Percentiles rank a stretch among this genome's conserved stretches.
Evolutionary conservation across 31 red algal genomes (phyloP).

Genomic region (Asparagopsis taxiformis): DNA sequence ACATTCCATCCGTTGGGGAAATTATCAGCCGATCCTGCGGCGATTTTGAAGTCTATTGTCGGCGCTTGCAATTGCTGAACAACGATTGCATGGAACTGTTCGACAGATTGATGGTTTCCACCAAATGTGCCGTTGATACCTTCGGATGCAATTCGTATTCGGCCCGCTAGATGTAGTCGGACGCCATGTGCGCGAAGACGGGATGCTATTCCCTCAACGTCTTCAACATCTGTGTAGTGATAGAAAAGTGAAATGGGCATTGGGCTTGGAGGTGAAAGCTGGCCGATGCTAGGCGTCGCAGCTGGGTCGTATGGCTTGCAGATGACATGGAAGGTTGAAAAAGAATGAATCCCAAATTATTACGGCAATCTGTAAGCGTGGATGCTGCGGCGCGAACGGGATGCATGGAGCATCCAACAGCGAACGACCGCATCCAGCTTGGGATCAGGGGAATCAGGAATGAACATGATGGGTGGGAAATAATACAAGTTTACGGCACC

Average conservation of each 20-base stretch:
- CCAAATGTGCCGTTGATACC: conserved; percentile 70
- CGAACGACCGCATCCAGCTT: too few species aligned
- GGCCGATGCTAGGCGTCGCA: neutral
- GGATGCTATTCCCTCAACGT: conserved; percentile 17
- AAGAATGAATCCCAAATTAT: too few species aligned
- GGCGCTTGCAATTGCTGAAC: conserved; percentile 36
- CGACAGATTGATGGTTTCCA: too few species aligned
- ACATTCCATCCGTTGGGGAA: conserved; percentile 51
- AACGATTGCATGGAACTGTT: neutral
- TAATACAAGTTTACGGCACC: neutral
- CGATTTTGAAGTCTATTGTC: conserved; percentile 36
- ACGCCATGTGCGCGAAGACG: conserved; percentile 11
- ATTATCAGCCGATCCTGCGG: conserved; percentile 18
- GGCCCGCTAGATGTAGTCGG: conserved; percentile 19
- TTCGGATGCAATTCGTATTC: conserved; percentile 50
- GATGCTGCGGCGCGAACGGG: too few species aligned
- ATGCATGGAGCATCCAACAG: too few species aligned
- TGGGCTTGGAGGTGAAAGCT: neutral
- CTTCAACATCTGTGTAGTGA: conserved; percentile 36
- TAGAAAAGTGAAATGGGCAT: conserved; percentile 72
- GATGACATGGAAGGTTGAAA: too few species aligned
- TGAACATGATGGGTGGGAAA: too few species aligned
- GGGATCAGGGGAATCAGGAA: too few species aligned
- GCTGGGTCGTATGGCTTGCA: too few species aligned
- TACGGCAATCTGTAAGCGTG: too few species aligned